These are phyloP conservation scores for Abrus pulchellus DNA, from an alignment of 306 rosid species.

Conservation along the genomic window DNA sequence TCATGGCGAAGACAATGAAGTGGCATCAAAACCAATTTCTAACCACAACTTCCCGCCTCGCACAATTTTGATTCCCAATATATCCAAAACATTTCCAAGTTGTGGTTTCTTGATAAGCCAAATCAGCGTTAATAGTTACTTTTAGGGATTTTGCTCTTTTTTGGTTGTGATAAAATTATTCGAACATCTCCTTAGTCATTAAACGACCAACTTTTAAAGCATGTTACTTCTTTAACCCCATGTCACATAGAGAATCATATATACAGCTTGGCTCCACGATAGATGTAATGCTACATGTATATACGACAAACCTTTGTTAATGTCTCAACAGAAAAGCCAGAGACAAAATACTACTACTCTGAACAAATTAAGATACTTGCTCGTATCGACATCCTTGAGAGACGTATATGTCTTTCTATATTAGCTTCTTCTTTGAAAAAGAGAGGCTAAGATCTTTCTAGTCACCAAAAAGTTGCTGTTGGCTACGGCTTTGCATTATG, in stretches of 20 bases:
- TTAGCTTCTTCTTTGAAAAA: constrained; percentile 53
- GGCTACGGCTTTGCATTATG: neutral
- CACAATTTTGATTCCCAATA: constrained; percentile 46
- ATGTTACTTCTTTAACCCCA: constrained; percentile 44
- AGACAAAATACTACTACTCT: constrained; percentile 19
- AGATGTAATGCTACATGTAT: constrained; percentile 45
- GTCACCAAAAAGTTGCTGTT: neutral
- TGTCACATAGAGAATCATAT: neutral
- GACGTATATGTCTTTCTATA: constrained; percentile 47
- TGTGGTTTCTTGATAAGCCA: constrained; percentile 36
- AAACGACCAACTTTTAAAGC: constrained; percentile 17
- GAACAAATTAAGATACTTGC: constrained; percentile 18
- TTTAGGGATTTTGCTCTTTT: constrained; percentile 24
- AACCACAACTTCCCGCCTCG: constrained; percentile 32
- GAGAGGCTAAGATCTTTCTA: constrained; percentile 22
- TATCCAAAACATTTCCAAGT: constrained; percentile 21
- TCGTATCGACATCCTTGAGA: constrained; percentile 15
- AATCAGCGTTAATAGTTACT: constrained; percentile 27
- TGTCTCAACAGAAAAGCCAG: constrained; percentile 52
- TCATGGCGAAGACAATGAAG: constrained; percentile 35
- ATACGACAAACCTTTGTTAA: constrained; percentile 50
- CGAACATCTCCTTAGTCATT: constrained; percentile 40
- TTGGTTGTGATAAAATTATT: constrained; percentile 46
- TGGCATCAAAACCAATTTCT: constrained; percentile 10
- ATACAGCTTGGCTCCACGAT: constrained; percentile 41